A percentile compares a stretch with the other conserved stretches of the same genome.
phyloP scores from a whole-genome alignment of 352 stramenopile genomes.

The Phytophthora boehmeriae region DNA sequence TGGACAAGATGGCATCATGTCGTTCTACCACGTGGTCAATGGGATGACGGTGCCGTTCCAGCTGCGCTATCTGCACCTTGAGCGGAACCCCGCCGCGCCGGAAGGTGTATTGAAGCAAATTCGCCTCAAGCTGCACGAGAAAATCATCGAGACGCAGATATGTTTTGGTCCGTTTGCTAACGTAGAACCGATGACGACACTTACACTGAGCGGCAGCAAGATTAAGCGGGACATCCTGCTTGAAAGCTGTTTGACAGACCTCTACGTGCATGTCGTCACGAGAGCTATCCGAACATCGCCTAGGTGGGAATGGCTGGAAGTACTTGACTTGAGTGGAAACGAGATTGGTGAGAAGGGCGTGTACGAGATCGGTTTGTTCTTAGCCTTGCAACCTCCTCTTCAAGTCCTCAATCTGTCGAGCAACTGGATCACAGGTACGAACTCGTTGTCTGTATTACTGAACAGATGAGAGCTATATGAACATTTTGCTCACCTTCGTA shows the following conservation, averaged over 20 bases:
- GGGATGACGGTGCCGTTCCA: constrained; percentile 32
- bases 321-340: constrained; percentile 66
- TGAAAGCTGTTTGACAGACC: constrained; percentile 37
- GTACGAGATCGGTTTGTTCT: constrained; percentile 47
- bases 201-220: constrained; percentile 32
- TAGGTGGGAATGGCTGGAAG: constrained; percentile 39
- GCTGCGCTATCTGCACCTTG: constrained; percentile 46
- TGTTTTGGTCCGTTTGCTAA: neutral
- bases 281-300: constrained; percentile 26
- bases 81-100: constrained; percentile 23
- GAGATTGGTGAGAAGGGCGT: constrained; percentile 43
- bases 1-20: constrained; percentile 28
- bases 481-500: neutral
- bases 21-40: constrained; percentile 46
- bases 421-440: constrained; percentile 56
- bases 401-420: constrained; percentile 51
- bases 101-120: constrained; percentile 19
- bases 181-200: neutral
- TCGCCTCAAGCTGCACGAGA: constrained; percentile 47
- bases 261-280: constrained; percentile 19
- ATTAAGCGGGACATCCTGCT: constrained; percentile 33
- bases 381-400: constrained; percentile 46
- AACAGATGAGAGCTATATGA: too few species aligned
- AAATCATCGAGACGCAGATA: constrained; percentile 47
- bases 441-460: neutral